These are phyloP conservation scores for Pezicula radicicola DNA, from an alignment of 2,329 filamentous ascomycete species.

Conservation along the genomic window DNA sequence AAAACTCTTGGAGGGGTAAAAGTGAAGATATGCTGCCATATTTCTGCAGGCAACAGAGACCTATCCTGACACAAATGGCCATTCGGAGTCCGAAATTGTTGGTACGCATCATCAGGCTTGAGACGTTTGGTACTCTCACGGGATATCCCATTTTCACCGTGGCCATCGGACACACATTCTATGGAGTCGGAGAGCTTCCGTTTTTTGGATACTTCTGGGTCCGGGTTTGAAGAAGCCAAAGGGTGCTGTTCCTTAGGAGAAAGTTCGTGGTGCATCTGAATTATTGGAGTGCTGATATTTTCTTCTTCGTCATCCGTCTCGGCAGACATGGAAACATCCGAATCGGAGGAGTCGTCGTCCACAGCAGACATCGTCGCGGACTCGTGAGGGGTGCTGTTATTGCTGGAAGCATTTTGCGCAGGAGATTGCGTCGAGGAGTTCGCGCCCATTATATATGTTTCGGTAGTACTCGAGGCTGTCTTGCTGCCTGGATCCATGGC, in stretches of 20 bases:
- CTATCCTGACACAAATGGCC: constrained; percentile 17
- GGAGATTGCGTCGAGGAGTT: constrained; percentile 17
- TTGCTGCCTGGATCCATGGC: not conserved
- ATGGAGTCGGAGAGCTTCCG: constrained; percentile 18
- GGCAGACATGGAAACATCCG: constrained; percentile 33
- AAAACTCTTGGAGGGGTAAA: constrained; percentile 62
- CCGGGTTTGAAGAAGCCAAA: not conserved
- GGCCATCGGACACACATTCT: constrained; percentile 11
- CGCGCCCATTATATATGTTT: constrained; percentile 17
- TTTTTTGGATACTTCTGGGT: constrained; percentile 19
- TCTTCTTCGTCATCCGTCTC: constrained; percentile 29
- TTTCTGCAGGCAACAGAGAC: constrained; percentile 50
- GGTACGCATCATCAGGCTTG: constrained; percentile 17
- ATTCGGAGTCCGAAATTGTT: constrained; percentile 14
- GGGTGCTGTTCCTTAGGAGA: constrained; percentile 2
- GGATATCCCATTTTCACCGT: constrained; percentile 9
- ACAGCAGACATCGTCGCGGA: constrained; percentile 9
- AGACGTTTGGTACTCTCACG: constrained; percentile 23
- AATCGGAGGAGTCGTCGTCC: constrained; percentile 26
- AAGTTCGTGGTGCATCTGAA: constrained; percentile 4
- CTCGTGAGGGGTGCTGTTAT: constrained; percentile 7
- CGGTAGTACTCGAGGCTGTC: not conserved
- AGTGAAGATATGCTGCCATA: constrained; percentile 70
- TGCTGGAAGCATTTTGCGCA: constrained; percentile 9
- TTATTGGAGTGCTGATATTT: constrained; percentile 2